Conservation (phyloP, 768 basidiomycete species). For the Naganishia onofrii region DNA sequence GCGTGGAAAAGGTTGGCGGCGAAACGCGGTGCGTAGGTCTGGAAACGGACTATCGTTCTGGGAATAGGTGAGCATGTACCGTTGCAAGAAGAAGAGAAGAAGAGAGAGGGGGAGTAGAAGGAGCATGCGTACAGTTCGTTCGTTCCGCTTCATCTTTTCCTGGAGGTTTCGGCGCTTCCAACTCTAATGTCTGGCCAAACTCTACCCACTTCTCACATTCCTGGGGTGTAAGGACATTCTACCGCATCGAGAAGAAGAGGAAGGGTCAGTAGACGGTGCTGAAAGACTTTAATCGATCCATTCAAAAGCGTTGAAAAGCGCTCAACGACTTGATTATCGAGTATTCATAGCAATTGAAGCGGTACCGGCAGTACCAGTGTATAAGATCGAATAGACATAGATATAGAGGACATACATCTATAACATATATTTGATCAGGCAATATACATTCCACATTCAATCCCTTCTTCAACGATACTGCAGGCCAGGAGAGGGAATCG, state of each 20-base stretch:
- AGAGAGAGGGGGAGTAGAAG: not conserved
- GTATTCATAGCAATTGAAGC: no score
- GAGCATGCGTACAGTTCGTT: constrained; percentile 22
- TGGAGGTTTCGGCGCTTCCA: constrained; percentile 26
- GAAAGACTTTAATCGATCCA: no score
- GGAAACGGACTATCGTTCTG: constrained; percentile 17
- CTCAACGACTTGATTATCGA: no score
- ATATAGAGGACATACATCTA: constrained; percentile 26
- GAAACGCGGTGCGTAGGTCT: constrained; percentile 24
- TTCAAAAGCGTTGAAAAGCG: no score
- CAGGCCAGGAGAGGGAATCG: constrained; percentile 17
- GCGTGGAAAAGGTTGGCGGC: no score
- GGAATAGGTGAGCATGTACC: not conserved
- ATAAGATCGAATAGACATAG: not conserved
- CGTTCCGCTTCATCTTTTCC: constrained; percentile 28
- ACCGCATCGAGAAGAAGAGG: not conserved
- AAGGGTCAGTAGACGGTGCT: not conserved
- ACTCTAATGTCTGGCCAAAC: constrained; percentile 21
- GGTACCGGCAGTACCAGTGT: no score
- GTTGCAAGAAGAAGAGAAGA: not conserved
- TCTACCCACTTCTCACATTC: constrained; percentile 30
- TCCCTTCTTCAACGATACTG: constrained; percentile 15
- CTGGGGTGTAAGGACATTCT: constrained; percentile 19
- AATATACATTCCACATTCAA: constrained; percentile 15
- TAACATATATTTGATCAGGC: constrained; percentile 28